phyloP scores from a whole-genome alignment of 2,329 filamentous ascomycete genomes.

The Diaporthe amygdali region DNA sequence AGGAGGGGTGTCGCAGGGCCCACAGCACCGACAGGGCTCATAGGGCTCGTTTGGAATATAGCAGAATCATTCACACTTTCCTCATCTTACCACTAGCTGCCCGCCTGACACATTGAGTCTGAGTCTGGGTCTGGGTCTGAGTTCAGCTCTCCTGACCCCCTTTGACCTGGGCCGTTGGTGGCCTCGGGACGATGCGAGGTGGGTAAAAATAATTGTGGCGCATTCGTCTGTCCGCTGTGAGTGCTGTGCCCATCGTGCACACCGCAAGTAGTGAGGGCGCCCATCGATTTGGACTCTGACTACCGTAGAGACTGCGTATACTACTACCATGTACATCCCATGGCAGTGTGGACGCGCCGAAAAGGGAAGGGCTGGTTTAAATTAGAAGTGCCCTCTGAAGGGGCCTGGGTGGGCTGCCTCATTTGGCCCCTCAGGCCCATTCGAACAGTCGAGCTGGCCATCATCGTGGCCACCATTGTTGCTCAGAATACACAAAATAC shows the following conservation, averaged over 20 bases:
- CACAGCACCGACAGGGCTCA: slow-evolving; percentile 12
- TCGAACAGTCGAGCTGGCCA: not conserved
- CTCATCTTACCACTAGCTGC: not conserved
- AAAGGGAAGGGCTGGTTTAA: slow-evolving; percentile 7
- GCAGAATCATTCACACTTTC: slow-evolving; percentile 4
- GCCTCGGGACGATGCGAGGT: slow-evolving; percentile 6
- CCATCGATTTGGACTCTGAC: not conserved
- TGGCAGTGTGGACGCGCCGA: not conserved
- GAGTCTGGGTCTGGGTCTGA: not conserved
- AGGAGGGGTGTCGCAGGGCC: slow-evolving; percentile 16
- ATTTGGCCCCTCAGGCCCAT: not conserved
- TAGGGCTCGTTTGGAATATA: slow-evolving; percentile 24
- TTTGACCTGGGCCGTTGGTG: not conserved
- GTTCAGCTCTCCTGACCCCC: not conserved
- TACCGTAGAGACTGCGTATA: not conserved
- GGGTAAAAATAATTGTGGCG: slow-evolving; percentile 15
- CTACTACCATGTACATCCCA: not conserved
- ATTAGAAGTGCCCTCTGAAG: not conserved
- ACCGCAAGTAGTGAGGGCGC: not conserved
- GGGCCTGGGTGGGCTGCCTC: slow-evolving; percentile 11
- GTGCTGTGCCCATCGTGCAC: not conserved
- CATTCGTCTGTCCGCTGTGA: not conserved
- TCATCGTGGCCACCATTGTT: not conserved
- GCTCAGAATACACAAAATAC: not conserved
- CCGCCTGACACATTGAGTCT: not conserved